Conservation (phyloP, 345 rosid species). For the Kandelia obovata region DNA sequence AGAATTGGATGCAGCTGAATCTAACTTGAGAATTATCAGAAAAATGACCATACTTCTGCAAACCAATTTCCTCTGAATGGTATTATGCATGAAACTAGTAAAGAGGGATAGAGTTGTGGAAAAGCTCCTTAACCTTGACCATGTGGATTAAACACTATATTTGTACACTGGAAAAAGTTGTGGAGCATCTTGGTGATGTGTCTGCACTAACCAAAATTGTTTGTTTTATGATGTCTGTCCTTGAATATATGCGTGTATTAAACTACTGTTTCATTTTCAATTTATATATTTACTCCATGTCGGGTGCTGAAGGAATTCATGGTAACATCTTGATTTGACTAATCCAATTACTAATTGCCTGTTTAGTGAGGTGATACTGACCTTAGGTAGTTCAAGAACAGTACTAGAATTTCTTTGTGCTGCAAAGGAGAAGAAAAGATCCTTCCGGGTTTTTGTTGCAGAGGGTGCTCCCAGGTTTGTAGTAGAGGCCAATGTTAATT, state of each 20-base stretch:
- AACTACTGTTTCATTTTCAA: too few relatives aligned
- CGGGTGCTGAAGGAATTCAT: background rate
- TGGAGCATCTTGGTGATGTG: background rate
- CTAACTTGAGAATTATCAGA: background rate
- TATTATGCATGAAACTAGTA: background rate
- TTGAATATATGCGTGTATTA: too few relatives aligned
- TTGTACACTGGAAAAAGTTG: background rate
- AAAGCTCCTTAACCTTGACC: background rate
- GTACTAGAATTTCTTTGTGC: constrained; percentile 92
- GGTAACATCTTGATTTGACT: constrained; percentile 14
- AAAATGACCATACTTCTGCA: background rate
- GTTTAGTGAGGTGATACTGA: constrained; percentile 92
- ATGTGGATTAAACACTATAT: background rate
- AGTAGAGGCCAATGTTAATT: constrained; percentile 8
- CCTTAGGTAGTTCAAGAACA: constrained; percentile 94
- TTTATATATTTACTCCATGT: too few relatives aligned
- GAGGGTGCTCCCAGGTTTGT: constrained; percentile 99
- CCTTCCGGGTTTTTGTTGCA: constrained; percentile 91
- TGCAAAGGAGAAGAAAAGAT: constrained; percentile 95
- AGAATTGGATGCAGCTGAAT: background rate
- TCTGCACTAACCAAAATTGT: too few relatives aligned
- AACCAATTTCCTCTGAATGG: background rate
- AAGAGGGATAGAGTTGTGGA: background rate
- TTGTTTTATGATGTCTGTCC: too few relatives aligned
- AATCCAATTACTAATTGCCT: constrained; percentile 2